These are phyloP conservation scores for Tulasnella sp. DNA, from an alignment of 768 basidiomycete species.

Conservation along the genomic window DNA sequence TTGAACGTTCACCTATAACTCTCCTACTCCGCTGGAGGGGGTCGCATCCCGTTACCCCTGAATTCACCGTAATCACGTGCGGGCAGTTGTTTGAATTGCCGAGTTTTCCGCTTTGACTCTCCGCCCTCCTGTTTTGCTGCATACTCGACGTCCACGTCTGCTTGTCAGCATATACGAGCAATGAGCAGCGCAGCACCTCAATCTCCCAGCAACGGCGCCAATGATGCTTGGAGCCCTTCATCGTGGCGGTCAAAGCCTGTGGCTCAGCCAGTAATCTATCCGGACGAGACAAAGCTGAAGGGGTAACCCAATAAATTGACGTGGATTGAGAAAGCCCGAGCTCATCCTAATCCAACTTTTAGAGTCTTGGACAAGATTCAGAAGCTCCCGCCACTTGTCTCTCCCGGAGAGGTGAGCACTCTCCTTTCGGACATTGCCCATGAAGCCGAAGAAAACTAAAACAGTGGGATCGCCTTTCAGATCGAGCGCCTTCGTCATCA, in stretches of 20 bases:
- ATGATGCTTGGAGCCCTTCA: slow-evolving; percentile 58
- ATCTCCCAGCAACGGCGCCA: background rate
- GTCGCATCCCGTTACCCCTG: too few species aligned
- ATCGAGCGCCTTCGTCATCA: slow-evolving; percentile 82
- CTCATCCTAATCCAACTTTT: slow-evolving; percentile 17
- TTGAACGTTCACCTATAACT: too few species aligned
- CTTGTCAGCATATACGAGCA: background rate
- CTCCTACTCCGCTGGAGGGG: too few species aligned
- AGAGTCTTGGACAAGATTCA: slow-evolving; percentile 78
- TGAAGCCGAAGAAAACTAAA: background rate
- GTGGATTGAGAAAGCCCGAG: background rate
- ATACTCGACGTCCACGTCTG: background rate
- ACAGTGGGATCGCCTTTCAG: slow-evolving; percentile 40
- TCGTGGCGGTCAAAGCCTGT: slow-evolving; percentile 77
- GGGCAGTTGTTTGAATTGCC: background rate
- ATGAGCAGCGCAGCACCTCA: background rate
- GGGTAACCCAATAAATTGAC: background rate
- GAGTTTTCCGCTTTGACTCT: background rate
- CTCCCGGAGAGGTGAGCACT: slow-evolving; percentile 75
- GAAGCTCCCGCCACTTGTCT: slow-evolving; percentile 83
- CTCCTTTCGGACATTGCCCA: background rate
- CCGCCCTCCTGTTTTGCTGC: background rate
- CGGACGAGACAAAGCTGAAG: slow-evolving; percentile 46
- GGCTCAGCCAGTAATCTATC: slow-evolving; percentile 71
- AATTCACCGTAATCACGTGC: background rate